Evolutionary conservation across 441 rosid species (phyloP).

Genomic region (Theobroma grandiflorum): DNA sequence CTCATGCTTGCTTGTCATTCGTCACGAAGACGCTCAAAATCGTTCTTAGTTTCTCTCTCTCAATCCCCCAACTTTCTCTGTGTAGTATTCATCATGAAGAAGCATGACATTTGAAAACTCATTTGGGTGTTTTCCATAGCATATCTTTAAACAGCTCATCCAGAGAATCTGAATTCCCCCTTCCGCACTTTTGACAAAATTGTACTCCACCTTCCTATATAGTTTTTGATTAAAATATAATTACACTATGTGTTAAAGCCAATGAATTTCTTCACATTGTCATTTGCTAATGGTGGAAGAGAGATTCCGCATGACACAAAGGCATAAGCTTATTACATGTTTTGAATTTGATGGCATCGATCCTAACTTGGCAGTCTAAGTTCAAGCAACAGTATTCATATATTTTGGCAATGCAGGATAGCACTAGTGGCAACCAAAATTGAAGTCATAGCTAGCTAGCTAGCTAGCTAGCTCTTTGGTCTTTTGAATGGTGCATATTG

Average conservation of each 20-base stretch:
- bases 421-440: not conserved
- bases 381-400: not conserved
- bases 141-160: not conserved
- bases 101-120: slow-evolving; percentile 3
- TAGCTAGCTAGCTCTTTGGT: not conserved
- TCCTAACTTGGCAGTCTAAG: not conserved
- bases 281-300: not conserved
- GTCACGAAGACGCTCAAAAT: not conserved
- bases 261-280: not conserved
- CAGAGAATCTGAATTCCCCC: not conserved
- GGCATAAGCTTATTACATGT: too few relatives aligned
- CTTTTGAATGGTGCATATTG: not conserved
- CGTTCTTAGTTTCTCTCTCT: not conserved
- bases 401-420: not conserved
- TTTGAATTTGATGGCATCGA: not conserved
- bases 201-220: not conserved
- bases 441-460: not conserved
- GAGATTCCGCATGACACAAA: too few relatives aligned
- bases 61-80: not conserved
- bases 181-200: not conserved
- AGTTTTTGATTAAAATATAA: too few relatives aligned
- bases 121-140: not conserved
- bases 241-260: not conserved
- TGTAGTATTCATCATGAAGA: slow-evolving; percentile 30
- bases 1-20: not conserved